These are phyloP conservation scores for Ceratocystis destructans DNA, from an alignment of 2,329 filamentous ascomycete genomes.

Conservation along the genomic window DNA sequence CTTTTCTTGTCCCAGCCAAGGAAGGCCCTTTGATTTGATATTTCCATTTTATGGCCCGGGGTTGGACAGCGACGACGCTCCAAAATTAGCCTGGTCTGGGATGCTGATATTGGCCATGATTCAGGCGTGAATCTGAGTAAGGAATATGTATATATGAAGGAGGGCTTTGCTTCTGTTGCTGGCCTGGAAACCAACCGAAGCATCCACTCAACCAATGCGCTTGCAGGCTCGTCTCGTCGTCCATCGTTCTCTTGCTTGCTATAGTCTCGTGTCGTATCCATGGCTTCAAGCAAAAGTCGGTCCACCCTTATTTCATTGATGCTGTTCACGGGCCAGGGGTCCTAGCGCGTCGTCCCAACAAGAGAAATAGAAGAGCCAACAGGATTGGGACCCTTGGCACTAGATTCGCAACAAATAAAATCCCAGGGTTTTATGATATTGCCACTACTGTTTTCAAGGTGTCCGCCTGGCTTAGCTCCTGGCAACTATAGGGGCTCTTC, in stretches of 20 bases:
- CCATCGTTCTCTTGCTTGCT: not conserved
- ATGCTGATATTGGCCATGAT: not conserved
- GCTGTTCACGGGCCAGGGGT: slow-evolving; percentile 7
- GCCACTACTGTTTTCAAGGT: no score
- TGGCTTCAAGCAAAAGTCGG: not conserved
- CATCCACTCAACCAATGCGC: not conserved
- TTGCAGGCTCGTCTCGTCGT: no score
- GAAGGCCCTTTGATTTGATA: not conserved
- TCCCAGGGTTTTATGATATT: no score
- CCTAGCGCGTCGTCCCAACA: slow-evolving; percentile 7
- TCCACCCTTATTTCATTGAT: not conserved
- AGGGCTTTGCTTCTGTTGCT: not conserved
- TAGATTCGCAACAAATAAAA: no score
- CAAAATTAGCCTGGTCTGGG: not conserved
- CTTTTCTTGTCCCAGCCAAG: no score
- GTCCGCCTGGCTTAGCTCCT: no score
- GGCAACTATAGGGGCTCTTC: no score
- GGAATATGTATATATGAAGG: no score
- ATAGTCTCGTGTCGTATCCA: not conserved
- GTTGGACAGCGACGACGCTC: no score
- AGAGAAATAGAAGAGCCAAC: not conserved
- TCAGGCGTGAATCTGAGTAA: no score
- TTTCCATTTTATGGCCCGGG: no score
- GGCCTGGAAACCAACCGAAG: not conserved
- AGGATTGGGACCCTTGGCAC: not conserved